These are phyloP conservation scores for Nigrospora osmanthi DNA, from an alignment of 2,329 filamentous ascomycete species.

Conservation along the genomic window DNA sequence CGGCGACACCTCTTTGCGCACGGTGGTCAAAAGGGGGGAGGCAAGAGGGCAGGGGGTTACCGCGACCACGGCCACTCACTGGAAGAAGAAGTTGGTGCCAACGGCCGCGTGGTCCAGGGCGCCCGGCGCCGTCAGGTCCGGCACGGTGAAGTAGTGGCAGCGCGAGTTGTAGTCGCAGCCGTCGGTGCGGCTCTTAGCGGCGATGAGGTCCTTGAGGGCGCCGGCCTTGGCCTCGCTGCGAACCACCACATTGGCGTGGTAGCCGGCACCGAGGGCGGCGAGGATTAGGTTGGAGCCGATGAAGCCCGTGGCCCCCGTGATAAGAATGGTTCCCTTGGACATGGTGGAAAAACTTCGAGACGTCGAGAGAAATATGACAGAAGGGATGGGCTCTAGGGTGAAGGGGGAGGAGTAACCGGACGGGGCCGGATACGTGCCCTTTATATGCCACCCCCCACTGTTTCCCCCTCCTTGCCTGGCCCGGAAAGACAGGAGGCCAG, in stretches of 20 bases:
- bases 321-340: constrained; percentile 1
- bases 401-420: too few relatives aligned
- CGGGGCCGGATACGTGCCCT: too few relatives aligned
- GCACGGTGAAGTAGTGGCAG: constrained; percentile 2
- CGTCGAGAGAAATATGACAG: too few relatives aligned
- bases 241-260: background rate
- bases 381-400: too few relatives aligned
- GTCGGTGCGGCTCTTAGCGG: background rate
- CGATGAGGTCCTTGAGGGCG: background rate
- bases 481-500: too few relatives aligned
- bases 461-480: too few relatives aligned
- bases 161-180: background rate
- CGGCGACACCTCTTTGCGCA: too few relatives aligned
- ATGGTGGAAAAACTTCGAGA: background rate
- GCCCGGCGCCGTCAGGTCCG: background rate
- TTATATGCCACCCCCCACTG: too few relatives aligned
- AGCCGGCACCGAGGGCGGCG: background rate
- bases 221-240: background rate
- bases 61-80: background rate
- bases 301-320: constrained; percentile 2
- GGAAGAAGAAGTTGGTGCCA: background rate
- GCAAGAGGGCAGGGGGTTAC: too few relatives aligned
- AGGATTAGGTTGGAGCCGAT: background rate
- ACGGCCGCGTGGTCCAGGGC: background rate
- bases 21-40: too few relatives aligned